Conservation (phyloP, 1,139 yeast genomes). For the Suzukiozyma palmioleophila region DNA sequence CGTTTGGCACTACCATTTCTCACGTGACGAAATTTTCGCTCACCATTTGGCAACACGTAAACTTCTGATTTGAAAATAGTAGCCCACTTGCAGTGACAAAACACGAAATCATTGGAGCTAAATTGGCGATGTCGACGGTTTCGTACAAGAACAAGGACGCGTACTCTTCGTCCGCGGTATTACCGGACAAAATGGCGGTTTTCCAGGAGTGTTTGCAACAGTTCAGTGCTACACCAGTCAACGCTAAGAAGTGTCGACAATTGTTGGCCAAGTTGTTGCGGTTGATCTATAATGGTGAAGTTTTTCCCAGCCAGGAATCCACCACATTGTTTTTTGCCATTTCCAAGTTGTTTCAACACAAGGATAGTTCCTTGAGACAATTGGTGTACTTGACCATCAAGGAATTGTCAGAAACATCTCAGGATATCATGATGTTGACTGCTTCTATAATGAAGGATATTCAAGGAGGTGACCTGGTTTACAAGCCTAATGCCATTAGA, state of each 20-base stretch:
- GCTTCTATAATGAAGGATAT: constrained; percentile 97
- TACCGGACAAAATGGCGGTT: constrained; percentile 94
- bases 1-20: neutral
- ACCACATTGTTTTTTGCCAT: constrained; percentile 91
- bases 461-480: constrained; percentile 80
- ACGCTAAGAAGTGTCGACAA: constrained; percentile 80
- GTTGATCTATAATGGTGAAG: constrained; percentile 77
- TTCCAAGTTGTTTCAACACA: constrained; percentile 91
- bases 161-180: constrained; percentile 45
- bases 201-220: constrained; percentile 93
- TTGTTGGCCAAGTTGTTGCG: constrained; percentile 71
- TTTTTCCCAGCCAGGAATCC: constrained; percentile 84
- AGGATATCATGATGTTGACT: constrained; percentile 95
- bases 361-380: constrained; percentile 86
- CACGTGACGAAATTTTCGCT: neutral
- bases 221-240: constrained; percentile 88
- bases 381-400: constrained; percentile 91
- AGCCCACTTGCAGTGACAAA: too few relatives aligned
- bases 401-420: constrained; percentile 79
- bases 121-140: constrained; percentile 60
- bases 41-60: constrained; percentile 1
- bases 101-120: neutral
- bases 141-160: constrained; percentile 84
- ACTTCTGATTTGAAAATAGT: neutral
- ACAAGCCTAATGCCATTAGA: constrained; percentile 93